Evolutionary conservation across 1,284 basidiomycete species (phyloP), one percentile per base, ranked within the genome.

Genomic region (Naganishia albida): DNA sequence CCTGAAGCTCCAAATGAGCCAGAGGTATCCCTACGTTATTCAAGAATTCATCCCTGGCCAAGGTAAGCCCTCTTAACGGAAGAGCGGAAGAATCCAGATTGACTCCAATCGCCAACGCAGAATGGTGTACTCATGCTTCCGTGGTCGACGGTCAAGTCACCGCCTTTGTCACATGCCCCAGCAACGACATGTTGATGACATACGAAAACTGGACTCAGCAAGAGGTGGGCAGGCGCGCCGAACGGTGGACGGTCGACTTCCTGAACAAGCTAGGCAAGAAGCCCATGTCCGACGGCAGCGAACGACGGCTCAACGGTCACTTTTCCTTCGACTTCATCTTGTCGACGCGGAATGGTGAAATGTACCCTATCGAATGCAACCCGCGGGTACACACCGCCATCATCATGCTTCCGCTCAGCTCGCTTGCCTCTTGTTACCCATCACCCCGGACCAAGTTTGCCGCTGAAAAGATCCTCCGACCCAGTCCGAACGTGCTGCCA

Each of bases 111-210:
- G 7, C n/a, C n/a, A 39, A 12, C 25, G n/a, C 44, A 73, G 80
- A 81, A 72, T 80, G 74, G 72, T 81, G 80, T 66, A 80, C 79
- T 7, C 80, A 81, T 69, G 77, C 79, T 7, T 78, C 79, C 4
- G 80, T 81, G 6, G 68, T 77, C 39, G 72, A 78, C 23, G 79
- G 78, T 34, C 67, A 73, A 42, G 69, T 81, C 63, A 75, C 74
- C n/a, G 78, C 80, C 4, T 81, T 81, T 68, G 78, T 81, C 23
- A 75, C 76, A 50, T 80, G 79, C 59, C 80, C 79, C 0, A 78
- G 77, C 42, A 80, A 79, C 70, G 79, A 81, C 70, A 80, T 81
- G 79, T 72, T 81, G 52, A 80, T 80, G 80, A 79, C 78, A 0
- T 81, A 81, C 67, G 74, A 76, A 57, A 72, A 77, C 59, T 73